Base-by-base conservation (phyloP, 2,329 filamentous ascomycete genomes). In the Hawksworthiomyces lignivorus region DNA sequence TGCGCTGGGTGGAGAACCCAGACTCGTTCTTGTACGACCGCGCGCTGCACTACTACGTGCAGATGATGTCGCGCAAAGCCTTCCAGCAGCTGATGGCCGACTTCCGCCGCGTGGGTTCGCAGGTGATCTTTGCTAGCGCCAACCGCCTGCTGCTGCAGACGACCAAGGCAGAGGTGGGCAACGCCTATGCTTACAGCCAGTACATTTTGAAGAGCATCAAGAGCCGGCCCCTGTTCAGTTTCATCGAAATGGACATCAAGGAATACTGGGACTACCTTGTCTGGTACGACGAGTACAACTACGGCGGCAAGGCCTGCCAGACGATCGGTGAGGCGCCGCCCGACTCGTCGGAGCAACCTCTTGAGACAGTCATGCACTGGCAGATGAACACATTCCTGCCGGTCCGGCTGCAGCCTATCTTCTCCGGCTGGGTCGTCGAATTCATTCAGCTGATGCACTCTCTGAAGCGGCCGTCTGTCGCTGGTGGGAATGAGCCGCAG, bases 241-340 rank as follows among this genome's bases (percentile, higher is more conserved):
- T 98, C 58, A 80, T 99, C 49, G 92, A 98, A 54, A 72, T 99
- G 4, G 87, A 96, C 54, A 92, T 99, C 62, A 95, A 90, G 52
- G 92, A 98, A 59, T 99, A 96, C 62, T 99, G 92, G 92, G 92
- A 99, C 61, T 97, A 96, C 55, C 78, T 99, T 0, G 81, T 96
- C 4, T 99, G 92, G 92, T 97, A 97, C 52, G 92, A 99, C 53
- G 87, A 96, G 62, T 96, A 90, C 71, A 98, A 99, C 68, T 97
- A 97, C 55, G 94, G 92, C 42, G 92, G 92, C 47, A 94, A 94
- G 56, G 92, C 86, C 4, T 95, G 87, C 51, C 78, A 82, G 37
- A 78, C 92, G 54, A 85, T 96, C 4, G 72, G 84, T 7, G 87
- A 90, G 53, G 63, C 64, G 5, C 84, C 20, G 34, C 19, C 15